Conservation (phyloP, 2,329 filamentous ascomycete species). For the Aureobasidium mangrovei region DNA sequence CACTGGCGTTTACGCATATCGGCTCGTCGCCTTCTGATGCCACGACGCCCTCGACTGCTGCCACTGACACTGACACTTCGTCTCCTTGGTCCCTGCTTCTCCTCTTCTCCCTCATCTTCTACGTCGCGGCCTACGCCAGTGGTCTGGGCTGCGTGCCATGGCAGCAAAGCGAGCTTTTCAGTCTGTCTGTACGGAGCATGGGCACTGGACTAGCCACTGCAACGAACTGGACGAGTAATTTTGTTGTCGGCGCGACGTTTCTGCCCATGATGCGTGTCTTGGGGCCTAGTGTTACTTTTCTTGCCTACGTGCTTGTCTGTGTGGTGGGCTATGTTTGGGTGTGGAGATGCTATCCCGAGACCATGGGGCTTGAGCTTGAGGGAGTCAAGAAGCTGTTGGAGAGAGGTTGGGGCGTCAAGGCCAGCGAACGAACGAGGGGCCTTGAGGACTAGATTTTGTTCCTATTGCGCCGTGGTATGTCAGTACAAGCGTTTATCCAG, state of each 20-base stretch:
- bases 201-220: slow-evolving; percentile 67
- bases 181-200: slow-evolving; percentile 61
- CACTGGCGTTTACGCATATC: slow-evolving; percentile 62
- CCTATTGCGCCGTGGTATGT: too few species aligned
- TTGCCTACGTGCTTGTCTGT: slow-evolving; percentile 68
- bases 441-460: too few species aligned
- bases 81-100: slow-evolving; percentile 44
- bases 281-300: slow-evolving; percentile 69
- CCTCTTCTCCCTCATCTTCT: slow-evolving; percentile 67
- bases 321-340: slow-evolving; percentile 56
- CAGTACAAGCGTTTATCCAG: too few species aligned
- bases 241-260: slow-evolving; percentile 77
- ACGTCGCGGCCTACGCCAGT: slow-evolving; percentile 77
- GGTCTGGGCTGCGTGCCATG: slow-evolving; percentile 89
- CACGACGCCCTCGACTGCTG: neutral
- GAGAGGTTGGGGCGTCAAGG: slow-evolving; percentile 55
- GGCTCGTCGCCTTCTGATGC: slow-evolving; percentile 31
- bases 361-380: slow-evolving; percentile 69
- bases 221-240: slow-evolving; percentile 84
- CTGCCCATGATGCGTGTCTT: slow-evolving; percentile 74
- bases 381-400: slow-evolving; percentile 64
- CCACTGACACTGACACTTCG: slow-evolving; percentile 19
- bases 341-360: slow-evolving; percentile 76
- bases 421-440: neutral
- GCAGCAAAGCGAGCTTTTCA: slow-evolving; percentile 87